A percentile compares a stretch with the other conserved stretches of the same genome.
phyloP scores from a whole-genome alignment of 2,329 filamentous ascomycete genomes.

The Salinomyces thailandicus region DNA sequence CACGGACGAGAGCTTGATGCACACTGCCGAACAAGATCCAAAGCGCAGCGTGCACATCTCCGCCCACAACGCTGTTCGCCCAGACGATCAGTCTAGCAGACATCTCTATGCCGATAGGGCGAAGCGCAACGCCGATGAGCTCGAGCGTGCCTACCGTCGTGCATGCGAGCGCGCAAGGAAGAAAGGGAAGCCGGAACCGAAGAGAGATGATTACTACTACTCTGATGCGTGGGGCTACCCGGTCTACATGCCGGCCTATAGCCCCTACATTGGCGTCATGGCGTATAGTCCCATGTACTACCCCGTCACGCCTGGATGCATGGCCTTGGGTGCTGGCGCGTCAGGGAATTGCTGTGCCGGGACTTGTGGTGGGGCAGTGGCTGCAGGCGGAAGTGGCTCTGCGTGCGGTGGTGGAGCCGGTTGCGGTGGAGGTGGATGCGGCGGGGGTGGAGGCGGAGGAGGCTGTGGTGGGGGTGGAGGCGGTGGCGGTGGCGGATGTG shows the following conservation, averaged over 20 bases:
- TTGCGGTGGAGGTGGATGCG: conserved; percentile 24
- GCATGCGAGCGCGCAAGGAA: conserved; percentile 29
- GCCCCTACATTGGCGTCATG: conserved; percentile 38
- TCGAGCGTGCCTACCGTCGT: conserved; percentile 47
- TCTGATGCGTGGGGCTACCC: conserved; percentile 38
- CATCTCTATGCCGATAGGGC: too few species aligned
- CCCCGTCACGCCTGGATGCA: conserved; percentile 35
- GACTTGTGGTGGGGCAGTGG: conserved; percentile 30
- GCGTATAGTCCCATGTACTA: conserved; percentile 30
- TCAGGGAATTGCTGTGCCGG: conserved; percentile 39
- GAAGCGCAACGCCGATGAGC: conserved; percentile 26
- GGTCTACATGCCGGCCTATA: conserved; percentile 34
- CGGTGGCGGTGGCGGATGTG: not conserved
- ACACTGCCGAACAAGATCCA: conserved; percentile 38
- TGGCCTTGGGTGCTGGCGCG: conserved; percentile 34
- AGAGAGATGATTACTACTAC: conserved; percentile 29
- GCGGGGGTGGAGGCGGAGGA: not conserved
- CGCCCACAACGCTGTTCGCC: conserved; percentile 56
- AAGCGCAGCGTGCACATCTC: conserved; percentile 59
- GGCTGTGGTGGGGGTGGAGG: not conserved
- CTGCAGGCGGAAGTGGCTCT: conserved; percentile 31
- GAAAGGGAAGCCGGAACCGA: conserved; percentile 27
- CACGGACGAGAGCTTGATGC: conserved; percentile 27
- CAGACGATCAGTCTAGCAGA: too few species aligned
- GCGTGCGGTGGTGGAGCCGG: conserved; percentile 35